Conservation (phyloP, 306 rosid genomes). For the Potentilla sterilis region DNA sequence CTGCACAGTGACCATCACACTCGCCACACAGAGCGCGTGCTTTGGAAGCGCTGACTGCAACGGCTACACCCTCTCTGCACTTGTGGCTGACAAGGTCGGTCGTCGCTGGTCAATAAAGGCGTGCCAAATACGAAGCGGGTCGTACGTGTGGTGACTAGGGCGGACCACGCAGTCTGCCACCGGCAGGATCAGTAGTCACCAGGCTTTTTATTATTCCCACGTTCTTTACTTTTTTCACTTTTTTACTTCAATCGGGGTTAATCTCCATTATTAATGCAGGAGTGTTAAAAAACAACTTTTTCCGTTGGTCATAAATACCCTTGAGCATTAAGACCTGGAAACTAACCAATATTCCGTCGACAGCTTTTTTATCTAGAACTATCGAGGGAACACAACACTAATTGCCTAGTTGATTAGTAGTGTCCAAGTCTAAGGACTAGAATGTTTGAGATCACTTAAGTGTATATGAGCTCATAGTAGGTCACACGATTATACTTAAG, state of each 20-base stretch:
- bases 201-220: not conserved
- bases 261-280: not conserved
- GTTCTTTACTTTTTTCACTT: not conserved
- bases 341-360: too few species aligned
- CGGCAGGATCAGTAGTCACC: not conserved
- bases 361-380: too few species aligned
- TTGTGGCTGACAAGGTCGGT: not conserved
- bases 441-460: too few species aligned
- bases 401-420: too few species aligned
- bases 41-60: not conserved
- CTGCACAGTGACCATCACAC: not conserved
- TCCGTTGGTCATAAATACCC: not conserved
- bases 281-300: not conserved
- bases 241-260: not conserved
- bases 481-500: too few species aligned
- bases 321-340: too few species aligned
- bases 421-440: too few species aligned
- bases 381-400: too few species aligned
- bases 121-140: not conserved
- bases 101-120: conserved; percentile 9
- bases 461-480: too few species aligned
- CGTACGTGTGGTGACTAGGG: not conserved
- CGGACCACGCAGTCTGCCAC: not conserved
- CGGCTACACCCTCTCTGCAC: not conserved
- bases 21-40: not conserved